phyloP scores from a whole-genome alignment of 106 monocot species.

The Platanthera zijinensis region DNA sequence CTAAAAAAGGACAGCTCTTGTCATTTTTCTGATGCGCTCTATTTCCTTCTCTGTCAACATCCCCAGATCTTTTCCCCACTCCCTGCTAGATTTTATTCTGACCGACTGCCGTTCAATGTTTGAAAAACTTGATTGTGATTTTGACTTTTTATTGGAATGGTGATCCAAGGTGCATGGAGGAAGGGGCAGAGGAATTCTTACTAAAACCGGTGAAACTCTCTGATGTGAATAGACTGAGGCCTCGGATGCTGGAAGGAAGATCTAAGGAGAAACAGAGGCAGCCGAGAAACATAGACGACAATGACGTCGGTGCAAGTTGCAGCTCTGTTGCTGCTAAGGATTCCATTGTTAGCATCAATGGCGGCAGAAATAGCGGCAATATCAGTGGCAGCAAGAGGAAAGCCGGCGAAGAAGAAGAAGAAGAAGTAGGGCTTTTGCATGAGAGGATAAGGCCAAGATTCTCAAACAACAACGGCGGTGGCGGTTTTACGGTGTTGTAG shows the following conservation, averaged over 20 bases:
- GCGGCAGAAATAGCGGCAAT: not conserved
- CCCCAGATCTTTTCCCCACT: constrained; percentile 30
- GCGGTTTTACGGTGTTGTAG: constrained; percentile 27
- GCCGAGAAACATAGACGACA: constrained; percentile 4
- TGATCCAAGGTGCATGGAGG: constrained; percentile 74
- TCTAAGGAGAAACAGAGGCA: constrained; percentile 16
- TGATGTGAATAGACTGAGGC: constrained; percentile 71
- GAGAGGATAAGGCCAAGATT: constrained; percentile 70
- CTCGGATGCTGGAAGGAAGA: constrained; percentile 69
- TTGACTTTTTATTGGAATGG: not conserved
- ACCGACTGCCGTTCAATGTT: not conserved
- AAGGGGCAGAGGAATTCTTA: constrained; percentile 89
- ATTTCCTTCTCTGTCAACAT: constrained; percentile 20
- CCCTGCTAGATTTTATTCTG: constrained; percentile 28
- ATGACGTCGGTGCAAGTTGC: not conserved
- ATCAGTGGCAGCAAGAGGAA: constrained; percentile 36
- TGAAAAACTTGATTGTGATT: not conserved
- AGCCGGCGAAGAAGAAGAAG: not conserved
- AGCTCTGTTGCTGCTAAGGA: too few relatives aligned
- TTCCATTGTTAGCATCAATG: too few relatives aligned
- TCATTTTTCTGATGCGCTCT: not conserved
- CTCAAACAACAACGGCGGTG: constrained; percentile 10
- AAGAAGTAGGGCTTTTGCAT: constrained; percentile 8
- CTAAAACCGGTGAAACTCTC: constrained; percentile 84
- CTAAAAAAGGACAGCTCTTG: constrained; percentile 1